Percentiles rank a stretch among this genome's conserved stretches.
Evolutionary conservation across 306 rosid genomes (phyloP).

Genomic region (Lablab purpureus): DNA sequence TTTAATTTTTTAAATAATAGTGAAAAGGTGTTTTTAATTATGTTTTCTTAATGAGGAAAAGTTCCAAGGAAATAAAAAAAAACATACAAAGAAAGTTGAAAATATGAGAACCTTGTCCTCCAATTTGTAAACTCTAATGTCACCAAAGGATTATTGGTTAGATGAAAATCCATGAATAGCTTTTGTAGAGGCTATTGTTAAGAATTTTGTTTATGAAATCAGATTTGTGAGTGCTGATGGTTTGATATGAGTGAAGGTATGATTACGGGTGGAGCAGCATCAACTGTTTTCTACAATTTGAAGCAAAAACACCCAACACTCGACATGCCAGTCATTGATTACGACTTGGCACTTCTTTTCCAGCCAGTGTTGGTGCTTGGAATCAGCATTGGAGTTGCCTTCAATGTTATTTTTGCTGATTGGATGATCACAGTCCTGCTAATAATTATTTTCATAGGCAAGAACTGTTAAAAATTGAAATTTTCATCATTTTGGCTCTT

Average conservation of each 20-base stretch:
- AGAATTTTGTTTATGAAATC: not conserved
- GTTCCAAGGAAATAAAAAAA: too few relatives aligned
- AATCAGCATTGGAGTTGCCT: slow-evolving; percentile 63
- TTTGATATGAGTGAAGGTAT: slow-evolving; percentile 51
- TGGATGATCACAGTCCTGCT: slow-evolving; percentile 76
- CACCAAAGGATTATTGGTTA: too few relatives aligned
- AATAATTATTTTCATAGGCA: slow-evolving; percentile 62
- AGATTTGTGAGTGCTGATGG: not conserved
- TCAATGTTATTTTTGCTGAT: slow-evolving; percentile 72
- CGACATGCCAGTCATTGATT: slow-evolving; percentile 69
- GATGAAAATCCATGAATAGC: too few relatives aligned
- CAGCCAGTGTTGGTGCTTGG: slow-evolving; percentile 60
- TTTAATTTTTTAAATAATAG: too few relatives aligned
- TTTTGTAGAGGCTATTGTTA: not conserved
- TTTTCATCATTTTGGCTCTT: not conserved
- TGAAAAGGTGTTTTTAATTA: too few relatives aligned
- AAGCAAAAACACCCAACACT: slow-evolving; percentile 70
- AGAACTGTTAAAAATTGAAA: not conserved
- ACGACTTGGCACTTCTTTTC: slow-evolving; percentile 69
- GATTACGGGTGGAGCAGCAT: slow-evolving; percentile 78
- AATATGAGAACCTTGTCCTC: too few relatives aligned
- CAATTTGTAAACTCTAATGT: too few relatives aligned
- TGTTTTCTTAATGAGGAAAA: too few relatives aligned
- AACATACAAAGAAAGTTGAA: too few relatives aligned
- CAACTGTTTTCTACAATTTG: slow-evolving; percentile 68